Evolutionary conservation across 345 rosid genomes (phyloP), one percentile per base, ranked within the genome.

Genomic region (Hibiscus trionum): DNA sequence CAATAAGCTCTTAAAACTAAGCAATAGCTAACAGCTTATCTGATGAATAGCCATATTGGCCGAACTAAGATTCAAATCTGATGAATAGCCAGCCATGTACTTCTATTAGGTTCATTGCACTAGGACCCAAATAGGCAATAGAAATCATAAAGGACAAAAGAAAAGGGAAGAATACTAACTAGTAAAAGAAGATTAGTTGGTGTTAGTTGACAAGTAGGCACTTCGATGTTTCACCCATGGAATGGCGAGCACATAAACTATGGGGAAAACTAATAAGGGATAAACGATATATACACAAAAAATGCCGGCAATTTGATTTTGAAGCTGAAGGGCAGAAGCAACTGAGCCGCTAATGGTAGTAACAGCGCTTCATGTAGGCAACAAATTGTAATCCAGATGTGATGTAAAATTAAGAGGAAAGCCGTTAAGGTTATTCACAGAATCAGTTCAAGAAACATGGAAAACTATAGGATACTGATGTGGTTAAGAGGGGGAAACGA

Each of bases 331-430:
- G 29, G 29, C 21, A 33, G 44, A 16, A 29, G 21, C 11, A 21
- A 56, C 27, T 61, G 44, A 17, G 7, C 33, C 21, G 6, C 37
- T 29, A 61, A 5, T 14, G 39, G 44, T 31, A 31, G 66, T 61
- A 29, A 16, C 66, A 61, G 35, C 35, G 44, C 24, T 29, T 24
- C 29, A 24, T 66, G 37, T 10, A 66, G 33, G 57, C 70, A 66
- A 24, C 37, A 35, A 24, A 46, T 14, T 55, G 7, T 46, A 46
- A 66, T 24, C 35, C 56, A 3, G 55, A 46, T 24, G 19, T 44
- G 70, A 66, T 24, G 37, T 66, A 5, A 39, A 66, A 66, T 66
- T 56, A 66, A 66, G 70, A 66, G 6, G 35, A 0, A 44, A 66
- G 35, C n/a, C 37, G 14, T 44, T 24, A 14, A 12, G n/a, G 26